Conservation (phyloP, 163 green algal species). For the Coccomyxa subellipsoidea region DNA sequence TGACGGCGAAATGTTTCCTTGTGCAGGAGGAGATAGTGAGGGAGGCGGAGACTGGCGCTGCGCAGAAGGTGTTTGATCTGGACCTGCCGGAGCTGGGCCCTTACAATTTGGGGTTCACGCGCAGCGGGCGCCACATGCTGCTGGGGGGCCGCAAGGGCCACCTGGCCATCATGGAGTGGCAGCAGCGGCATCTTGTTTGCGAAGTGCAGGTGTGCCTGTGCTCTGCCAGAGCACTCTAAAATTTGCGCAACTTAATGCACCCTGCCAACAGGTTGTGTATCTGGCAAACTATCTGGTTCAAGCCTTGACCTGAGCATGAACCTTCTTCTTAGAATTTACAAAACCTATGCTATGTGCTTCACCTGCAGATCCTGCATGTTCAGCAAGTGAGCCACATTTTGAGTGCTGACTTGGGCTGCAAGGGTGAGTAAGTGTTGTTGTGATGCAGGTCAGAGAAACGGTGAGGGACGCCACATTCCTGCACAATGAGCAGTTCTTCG, state of each 20-base stretch:
- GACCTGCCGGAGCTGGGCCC: slow-evolving; percentile 79
- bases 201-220: slow-evolving; percentile 76
- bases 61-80: slow-evolving; percentile 87
- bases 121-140: slow-evolving; percentile 75
- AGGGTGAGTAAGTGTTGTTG: too few species aligned
- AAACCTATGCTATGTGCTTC: too few species aligned
- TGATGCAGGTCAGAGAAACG: slow-evolving; percentile 78
- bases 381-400: too few species aligned
- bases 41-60: slow-evolving; percentile 67
- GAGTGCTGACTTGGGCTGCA: too few species aligned
- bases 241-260: too few species aligned
- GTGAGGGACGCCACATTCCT: slow-evolving; percentile 83
- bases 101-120: slow-evolving; percentile 84
- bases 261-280: too few species aligned
- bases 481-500: slow-evolving; percentile 97
- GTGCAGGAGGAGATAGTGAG: slow-evolving; percentile 50
- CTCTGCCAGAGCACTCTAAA: too few species aligned
- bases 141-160: slow-evolving; percentile 87
- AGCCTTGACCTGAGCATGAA: too few species aligned
- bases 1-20: too few species aligned
- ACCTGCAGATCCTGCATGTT: too few species aligned
- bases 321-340: too few species aligned
- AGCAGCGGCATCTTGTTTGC: slow-evolving; percentile 59
- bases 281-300: too few species aligned
- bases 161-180: slow-evolving; percentile 90